phyloP scores from a whole-genome alignment of 2,329 filamentous ascomycete genomes.

The Dothiorella sarmentorum region DNA sequence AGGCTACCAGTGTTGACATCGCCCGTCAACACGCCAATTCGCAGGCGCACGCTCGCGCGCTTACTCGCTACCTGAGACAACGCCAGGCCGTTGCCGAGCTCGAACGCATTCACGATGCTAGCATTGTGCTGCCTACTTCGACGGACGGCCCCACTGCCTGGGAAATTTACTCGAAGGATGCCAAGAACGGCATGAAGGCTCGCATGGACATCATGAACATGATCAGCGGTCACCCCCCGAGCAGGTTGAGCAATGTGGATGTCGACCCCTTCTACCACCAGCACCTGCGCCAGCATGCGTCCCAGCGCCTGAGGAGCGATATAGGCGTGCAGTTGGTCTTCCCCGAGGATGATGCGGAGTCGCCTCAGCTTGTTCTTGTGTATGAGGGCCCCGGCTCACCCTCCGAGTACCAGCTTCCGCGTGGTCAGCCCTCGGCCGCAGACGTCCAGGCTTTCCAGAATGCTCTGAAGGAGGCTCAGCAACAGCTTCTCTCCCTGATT shows the following conservation, averaged over 20 bases:
- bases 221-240: constrained; percentile 69
- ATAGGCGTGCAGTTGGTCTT: constrained; percentile 72
- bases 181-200: constrained; percentile 73
- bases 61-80: constrained; percentile 84
- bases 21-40: constrained; percentile 71
- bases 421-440: constrained; percentile 52
- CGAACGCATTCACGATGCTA: constrained; percentile 75
- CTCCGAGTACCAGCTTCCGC: constrained; percentile 53
- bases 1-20: constrained; percentile 78
- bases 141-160: constrained; percentile 70
- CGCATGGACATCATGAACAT: constrained; percentile 72
- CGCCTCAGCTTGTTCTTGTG: constrained; percentile 66
- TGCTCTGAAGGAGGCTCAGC: constrained; percentile 56
- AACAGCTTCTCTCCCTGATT: constrained; percentile 52
- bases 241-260: constrained; percentile 62
- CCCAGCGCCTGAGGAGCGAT: constrained; percentile 61
- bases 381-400: constrained; percentile 63
- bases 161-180: constrained; percentile 82
- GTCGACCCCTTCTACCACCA: constrained; percentile 78
- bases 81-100: constrained; percentile 78
- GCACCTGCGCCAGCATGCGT: constrained; percentile 64
- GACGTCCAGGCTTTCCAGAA: constrained; percentile 57
- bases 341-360: constrained; percentile 59
- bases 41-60: constrained; percentile 77
- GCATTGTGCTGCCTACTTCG: constrained; percentile 75